Percentiles rank a stretch among this genome's conserved stretches.
These are phyloP conservation scores for Aspergillus asperescens DNA, from an alignment of 495 filamentous ascomycete species.

Conservation along the genomic window DNA sequence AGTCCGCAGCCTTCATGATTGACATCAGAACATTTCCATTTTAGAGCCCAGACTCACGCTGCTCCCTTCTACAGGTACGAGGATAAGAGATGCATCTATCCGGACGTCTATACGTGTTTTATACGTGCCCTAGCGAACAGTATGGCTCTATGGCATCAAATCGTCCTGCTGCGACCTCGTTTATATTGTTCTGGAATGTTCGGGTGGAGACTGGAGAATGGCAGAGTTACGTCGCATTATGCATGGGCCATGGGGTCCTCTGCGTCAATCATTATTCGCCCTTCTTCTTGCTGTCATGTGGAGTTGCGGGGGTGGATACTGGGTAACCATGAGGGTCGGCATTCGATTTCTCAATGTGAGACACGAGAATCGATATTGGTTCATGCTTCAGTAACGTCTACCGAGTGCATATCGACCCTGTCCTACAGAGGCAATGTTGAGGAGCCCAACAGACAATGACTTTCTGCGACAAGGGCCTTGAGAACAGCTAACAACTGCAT, in stretches of 20 bases:
- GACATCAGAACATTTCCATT: not conserved
- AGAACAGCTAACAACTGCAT: not conserved
- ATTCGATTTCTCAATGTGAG: not conserved
- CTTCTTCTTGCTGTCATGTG: not conserved
- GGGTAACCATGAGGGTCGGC: not conserved
- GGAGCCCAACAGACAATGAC: not conserved
- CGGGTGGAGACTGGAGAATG: not conserved
- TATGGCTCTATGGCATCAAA: slow-evolving; percentile 12
- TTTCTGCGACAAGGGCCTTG: not conserved
- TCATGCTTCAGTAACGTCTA: not conserved
- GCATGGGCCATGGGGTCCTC: too few species aligned
- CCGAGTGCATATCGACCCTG: not conserved
- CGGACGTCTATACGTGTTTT: not conserved
- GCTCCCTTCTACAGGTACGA: slow-evolving; percentile 2
- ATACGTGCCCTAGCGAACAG: not conserved
- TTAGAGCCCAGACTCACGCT: not conserved
- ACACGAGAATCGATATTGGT: not conserved
- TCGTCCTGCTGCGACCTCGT: not conserved
- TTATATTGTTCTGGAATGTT: slow-evolving; percentile 1
- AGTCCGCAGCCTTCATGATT: not conserved
- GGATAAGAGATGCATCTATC: not conserved
- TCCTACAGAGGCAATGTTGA: not conserved
- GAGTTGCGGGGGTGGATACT: not conserved
- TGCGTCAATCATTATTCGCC: not conserved
- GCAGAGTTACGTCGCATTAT: slow-evolving; percentile 4